Base-by-base conservation (phyloP, 192 early-diverging fungal genomes). In the Rhizoclosmatium globosum region DNA sequence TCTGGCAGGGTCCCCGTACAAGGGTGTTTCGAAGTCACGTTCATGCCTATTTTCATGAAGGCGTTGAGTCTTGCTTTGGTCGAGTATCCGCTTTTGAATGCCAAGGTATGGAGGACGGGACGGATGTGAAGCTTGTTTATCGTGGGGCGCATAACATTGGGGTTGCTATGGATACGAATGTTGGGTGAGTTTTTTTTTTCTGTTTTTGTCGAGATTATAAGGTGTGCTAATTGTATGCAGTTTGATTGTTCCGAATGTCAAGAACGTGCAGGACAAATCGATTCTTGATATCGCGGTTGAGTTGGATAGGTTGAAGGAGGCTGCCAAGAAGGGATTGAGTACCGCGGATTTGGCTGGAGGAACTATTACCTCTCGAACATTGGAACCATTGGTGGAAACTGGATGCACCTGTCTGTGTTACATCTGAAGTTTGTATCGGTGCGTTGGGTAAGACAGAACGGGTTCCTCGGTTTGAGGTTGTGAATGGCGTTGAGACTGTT, bases 41-140 rank as follows among this genome's bases (percentile, higher is more conserved):
- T 93, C 82, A 95, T 99, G 94, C 96, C 98, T 53, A 94, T 99
- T 79, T 93, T 99, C 73, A 90, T 98, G 82, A 99, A 99, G 85
- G 92, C 94, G 0, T 84, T 96, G 15, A 94, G 92, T 11, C 80
- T 94, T 38, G 96, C 96, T 9, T 81, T 98, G 70, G 67, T 85
- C 39, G 85, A 94, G 65, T 98, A 89, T 84, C 98, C 96, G 13
- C 89, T 98, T 19, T 76, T 99, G 48, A 99, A 99, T 71, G 92
- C 95, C 23, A 83, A 81, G 44, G 59, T 98, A 2, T 92, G 3
- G 77, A 71, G 9, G 79, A 69, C 31, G 82, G 50, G 2, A 87
- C 85, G 2, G 80, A 82, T 15, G 90, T 90, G 50, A 86, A 87
- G 78, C 75, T 99, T 53, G 85, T 85, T 71, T 97, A 94, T 82